Evolutionary conservation across 169 alveolate species (phyloP).

Genomic region (Eimeria necatrix): DNA sequence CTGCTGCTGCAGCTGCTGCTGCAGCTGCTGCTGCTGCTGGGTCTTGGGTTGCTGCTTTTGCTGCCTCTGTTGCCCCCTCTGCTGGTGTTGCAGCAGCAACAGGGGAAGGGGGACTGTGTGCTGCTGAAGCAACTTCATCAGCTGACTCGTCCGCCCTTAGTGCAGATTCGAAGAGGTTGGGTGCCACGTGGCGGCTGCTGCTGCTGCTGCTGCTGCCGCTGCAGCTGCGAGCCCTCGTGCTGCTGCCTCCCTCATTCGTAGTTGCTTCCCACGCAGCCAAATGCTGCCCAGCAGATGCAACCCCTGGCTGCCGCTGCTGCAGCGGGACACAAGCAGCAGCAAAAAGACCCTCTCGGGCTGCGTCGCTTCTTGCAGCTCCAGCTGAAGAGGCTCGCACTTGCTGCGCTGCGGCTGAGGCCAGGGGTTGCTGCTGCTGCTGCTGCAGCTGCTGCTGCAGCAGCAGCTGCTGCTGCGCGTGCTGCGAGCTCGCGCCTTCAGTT

Average conservation of each 20-base stretch:
- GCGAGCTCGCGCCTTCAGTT: not conserved
- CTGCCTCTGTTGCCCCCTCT: constrained; percentile 8
- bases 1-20: not conserved
- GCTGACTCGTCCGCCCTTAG: constrained; percentile 34
- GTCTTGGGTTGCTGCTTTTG: not conserved
- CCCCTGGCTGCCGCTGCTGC: constrained; percentile 10
- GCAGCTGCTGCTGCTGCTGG: not conserved
- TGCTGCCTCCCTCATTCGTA: constrained; percentile 19
- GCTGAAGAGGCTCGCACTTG: not conserved
- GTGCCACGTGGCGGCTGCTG: not conserved
- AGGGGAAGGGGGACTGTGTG: not conserved
- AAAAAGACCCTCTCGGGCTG: not conserved
- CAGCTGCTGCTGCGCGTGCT: constrained; percentile 42
- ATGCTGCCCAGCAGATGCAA: not conserved
- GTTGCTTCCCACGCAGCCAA: constrained; percentile 8
- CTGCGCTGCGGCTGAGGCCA: not conserved
- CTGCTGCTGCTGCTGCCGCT: constrained; percentile 57
- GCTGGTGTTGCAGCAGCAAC: not conserved
- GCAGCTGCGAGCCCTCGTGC: constrained; percentile 59
- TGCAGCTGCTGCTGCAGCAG: constrained; percentile 11
- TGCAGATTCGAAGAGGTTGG: constrained; percentile 33
- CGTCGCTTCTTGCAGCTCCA: not conserved
- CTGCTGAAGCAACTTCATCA: not conserved
- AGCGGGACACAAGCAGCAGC: not conserved
- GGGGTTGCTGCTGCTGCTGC: constrained; percentile 43